These are phyloP conservation scores for Pelargonium fulgidum DNA, from an alignment of 441 rosid species.

Conservation along the genomic window DNA sequence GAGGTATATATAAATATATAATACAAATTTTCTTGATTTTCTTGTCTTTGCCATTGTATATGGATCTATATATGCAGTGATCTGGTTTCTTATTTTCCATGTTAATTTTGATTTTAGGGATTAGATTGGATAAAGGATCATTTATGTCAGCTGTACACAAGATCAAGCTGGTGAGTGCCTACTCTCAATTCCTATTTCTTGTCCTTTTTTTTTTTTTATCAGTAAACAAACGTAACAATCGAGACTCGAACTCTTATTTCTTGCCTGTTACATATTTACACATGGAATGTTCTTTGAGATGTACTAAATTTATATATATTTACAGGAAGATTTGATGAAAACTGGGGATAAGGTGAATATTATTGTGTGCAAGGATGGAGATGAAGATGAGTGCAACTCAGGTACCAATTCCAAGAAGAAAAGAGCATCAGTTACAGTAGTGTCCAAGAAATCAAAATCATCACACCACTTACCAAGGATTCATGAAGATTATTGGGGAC, in stretches of 20 bases:
- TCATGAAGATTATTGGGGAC: constrained; percentile 30
- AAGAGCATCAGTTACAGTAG: constrained; percentile 26
- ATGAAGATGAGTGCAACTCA: neutral
- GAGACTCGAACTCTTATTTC: too few relatives aligned
- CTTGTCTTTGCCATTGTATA: too few relatives aligned
- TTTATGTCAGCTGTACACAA: constrained; percentile 21
- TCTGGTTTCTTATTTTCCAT: too few relatives aligned
- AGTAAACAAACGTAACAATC: too few relatives aligned
- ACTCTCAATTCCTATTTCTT: too few relatives aligned
- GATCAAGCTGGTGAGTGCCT: neutral
- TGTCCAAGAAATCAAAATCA: constrained; percentile 20
- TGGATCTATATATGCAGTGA: too few relatives aligned
- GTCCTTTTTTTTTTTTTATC: too few relatives aligned
- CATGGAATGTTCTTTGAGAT: too few relatives aligned
- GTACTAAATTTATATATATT: too few relatives aligned
- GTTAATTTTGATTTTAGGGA: constrained; percentile 27
- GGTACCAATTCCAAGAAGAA: constrained; percentile 33
- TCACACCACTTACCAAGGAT: constrained; percentile 40
- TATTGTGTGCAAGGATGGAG: constrained; percentile 25
- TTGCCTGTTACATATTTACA: too few relatives aligned
- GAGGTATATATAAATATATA: constrained; percentile 29
- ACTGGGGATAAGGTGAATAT: constrained; percentile 14
- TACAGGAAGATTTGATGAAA: constrained; percentile 21
- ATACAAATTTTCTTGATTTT: too few relatives aligned
- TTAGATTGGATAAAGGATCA: constrained; percentile 31